Base-by-base conservation (phyloP, 2,329 filamentous ascomycete species). In the Orbilia ellipsospora region DNA sequence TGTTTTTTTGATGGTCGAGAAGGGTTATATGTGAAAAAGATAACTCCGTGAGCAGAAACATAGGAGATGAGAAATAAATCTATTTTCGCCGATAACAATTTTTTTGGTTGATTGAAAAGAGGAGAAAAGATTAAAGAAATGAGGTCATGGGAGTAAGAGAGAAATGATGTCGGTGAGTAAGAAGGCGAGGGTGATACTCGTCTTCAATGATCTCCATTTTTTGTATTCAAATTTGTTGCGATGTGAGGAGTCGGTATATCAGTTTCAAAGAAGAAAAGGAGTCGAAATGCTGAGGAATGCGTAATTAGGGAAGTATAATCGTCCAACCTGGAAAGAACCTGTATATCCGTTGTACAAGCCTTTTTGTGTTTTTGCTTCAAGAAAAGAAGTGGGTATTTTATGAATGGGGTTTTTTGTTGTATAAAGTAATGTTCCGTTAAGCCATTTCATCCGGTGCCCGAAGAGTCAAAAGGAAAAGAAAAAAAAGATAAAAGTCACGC, bases 201-300 rank as follows among this genome's bases (percentile, higher is more conserved):
- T 77, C 73, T 72, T 69, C 40, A n/a, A 44, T 73, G 78, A 78
- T 73, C 77, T 77, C 77, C 63, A 75, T 70, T 77, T 79, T 77
- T 74, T 78, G 31, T 36, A 36, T 36, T 36, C 31, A 36, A 36
- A 36, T 36, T 7, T 36, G 31, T 36, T 36, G 31, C 1, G 31
- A 6, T 36, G 31, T 36, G 31, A 36, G 2, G 31, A 36, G 31
- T 36, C 31, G 31, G 31, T 36, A 36, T 36, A 36, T 36, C 31
- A 36, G 5, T 36, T 36, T 36, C 8, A 78, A 69, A 59, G 48
- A 42, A 64, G 67, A 57, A 57, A 74, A 69, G 67, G 61, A 66
- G 72, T 52, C 61, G 61, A 72, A 59, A 69, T 78, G 44, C 42
- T 40, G 55, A 65, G 69, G 51, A 73, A 66, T 72, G 64, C 56